phyloP scores from a whole-genome alignment of 2,329 filamentous ascomycete genomes.

The Oidium heveae region DNA sequence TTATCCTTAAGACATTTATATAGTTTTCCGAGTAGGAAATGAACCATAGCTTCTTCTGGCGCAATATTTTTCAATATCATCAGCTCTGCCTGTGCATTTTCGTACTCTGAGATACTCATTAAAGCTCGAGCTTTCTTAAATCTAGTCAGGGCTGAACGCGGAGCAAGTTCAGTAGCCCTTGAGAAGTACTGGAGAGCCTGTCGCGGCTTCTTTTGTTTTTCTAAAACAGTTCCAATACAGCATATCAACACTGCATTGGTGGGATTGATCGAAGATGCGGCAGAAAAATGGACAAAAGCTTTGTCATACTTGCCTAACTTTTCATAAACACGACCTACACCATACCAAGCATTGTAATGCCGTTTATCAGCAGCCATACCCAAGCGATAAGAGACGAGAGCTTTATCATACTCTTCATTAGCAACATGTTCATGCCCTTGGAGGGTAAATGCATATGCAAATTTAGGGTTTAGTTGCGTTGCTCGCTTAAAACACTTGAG shows the following conservation, averaged over 20 bases:
- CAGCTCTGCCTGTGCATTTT: conserved; percentile 56
- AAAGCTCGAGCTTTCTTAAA: conserved; percentile 84
- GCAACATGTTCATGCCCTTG: conserved; percentile 89
- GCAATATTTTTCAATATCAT: conserved; percentile 75
- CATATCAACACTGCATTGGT: conserved; percentile 82
- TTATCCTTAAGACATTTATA: conserved; percentile 50
- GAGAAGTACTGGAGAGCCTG: conserved; percentile 61
- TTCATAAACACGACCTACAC: conserved; percentile 59
- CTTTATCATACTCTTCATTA: conserved; percentile 95
- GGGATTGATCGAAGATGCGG: conserved; percentile 72
- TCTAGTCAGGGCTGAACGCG: conserved; percentile 55
- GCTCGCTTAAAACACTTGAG: conserved; percentile 85
- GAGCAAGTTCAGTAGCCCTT: conserved; percentile 59
- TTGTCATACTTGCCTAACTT: conserved; percentile 78
- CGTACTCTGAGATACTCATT: conserved; percentile 45
- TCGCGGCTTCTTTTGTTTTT: conserved; percentile 63
- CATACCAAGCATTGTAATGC: conserved; percentile 98
- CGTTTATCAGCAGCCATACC: conserved; percentile 67
- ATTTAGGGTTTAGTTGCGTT: conserved; percentile 68
- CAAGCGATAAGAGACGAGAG: conserved; percentile 61
- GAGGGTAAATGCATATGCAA: conserved; percentile 86
- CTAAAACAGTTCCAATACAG: conserved; percentile 72
- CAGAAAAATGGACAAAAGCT: conserved; percentile 74
- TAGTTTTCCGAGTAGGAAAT: conserved; percentile 74
- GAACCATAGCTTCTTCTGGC: conserved; percentile 85